Evolutionary conservation across 495 filamentous ascomycete genomes (phyloP).

Genomic region (Haplographium delicatum): DNA sequence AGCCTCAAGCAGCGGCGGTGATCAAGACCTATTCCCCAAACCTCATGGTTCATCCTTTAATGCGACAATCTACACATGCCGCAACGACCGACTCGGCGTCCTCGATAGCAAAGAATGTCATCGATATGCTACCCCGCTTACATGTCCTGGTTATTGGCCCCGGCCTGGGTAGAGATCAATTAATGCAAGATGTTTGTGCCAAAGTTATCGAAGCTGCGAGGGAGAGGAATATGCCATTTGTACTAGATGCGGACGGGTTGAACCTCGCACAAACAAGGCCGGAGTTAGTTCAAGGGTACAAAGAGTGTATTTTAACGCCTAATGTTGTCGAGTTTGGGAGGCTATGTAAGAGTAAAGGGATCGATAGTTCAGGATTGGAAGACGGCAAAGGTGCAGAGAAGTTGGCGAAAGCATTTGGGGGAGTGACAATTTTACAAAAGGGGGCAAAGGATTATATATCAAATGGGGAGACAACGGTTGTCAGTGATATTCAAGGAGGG

Average conservation of each 20-base stretch:
- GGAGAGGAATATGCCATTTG: constrained; percentile 67
- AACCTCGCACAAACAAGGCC: constrained; percentile 70
- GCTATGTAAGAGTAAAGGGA: constrained; percentile 62
- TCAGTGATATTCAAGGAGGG: constrained; percentile 72
- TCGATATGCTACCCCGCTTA: constrained; percentile 75
- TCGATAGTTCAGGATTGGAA: constrained; percentile 46
- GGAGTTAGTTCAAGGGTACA: constrained; percentile 72
- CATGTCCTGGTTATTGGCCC: constrained; percentile 94
- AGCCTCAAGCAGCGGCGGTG: constrained; percentile 77
- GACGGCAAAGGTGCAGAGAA: constrained; percentile 40
- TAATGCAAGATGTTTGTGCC: constrained; percentile 85
- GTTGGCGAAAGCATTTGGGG: constrained; percentile 72
- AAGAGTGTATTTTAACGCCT: constrained; percentile 83
- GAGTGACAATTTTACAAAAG: constrained; percentile 89
- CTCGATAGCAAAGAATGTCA: constrained; percentile 61
- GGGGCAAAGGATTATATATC: constrained; percentile 79
- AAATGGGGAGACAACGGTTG: constrained; percentile 68
- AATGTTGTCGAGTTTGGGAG: constrained; percentile 92
- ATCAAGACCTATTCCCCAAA: constrained; percentile 98
- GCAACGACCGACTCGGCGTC: constrained; percentile 41
- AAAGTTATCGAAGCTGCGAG: constrained; percentile 76
- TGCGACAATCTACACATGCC: constrained; percentile 63
- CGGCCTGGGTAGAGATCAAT: constrained; percentile 78
- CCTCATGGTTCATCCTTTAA: constrained; percentile 95
- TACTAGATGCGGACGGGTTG: constrained; percentile 90